Conservation (phyloP, 495 filamentous ascomycete genomes). For the Pseudevernia furfuracea region DNA sequence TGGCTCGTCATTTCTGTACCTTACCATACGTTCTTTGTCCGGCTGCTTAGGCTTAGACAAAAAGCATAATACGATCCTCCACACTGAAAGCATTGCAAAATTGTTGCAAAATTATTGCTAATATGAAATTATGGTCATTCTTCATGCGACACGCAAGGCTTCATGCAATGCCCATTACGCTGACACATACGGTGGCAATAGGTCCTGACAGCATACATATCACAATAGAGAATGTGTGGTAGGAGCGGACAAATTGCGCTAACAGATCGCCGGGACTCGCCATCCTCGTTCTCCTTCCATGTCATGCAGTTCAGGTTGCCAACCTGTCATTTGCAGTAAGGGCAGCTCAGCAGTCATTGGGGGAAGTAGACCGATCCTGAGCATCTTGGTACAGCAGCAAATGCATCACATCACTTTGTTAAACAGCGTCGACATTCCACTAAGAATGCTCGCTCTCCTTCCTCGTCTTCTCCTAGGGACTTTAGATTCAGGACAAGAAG, state of each 20-base stretch:
- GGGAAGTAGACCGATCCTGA: not conserved
- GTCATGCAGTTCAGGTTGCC: not conserved
- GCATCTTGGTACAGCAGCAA: not conserved
- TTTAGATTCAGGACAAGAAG: not conserved
- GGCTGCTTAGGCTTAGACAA: slow-evolving; percentile 12
- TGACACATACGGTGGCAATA: not conserved
- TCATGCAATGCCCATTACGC: not conserved
- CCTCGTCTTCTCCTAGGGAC: not conserved
- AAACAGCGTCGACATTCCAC: not conserved
- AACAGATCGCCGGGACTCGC: not conserved
- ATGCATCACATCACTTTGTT: not conserved
- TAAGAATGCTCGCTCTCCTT: not conserved
- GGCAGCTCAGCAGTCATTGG: not conserved
- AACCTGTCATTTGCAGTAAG: not conserved
- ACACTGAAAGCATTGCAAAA: not conserved
- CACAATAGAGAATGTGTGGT: not conserved
- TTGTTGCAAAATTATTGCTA: not conserved
- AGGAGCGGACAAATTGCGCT: not conserved
- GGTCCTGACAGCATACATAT: not conserved
- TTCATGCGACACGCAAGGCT: not conserved
- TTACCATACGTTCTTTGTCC: slow-evolving; percentile 11
- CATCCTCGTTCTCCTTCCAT: not conserved
- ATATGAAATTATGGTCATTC: not conserved
- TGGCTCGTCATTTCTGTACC: slow-evolving; percentile 14
- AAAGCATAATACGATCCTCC: slow-evolving; percentile 16